Base-by-base conservation (phyloP, 345 rosid genomes). In the Turnera subulata region DNA sequence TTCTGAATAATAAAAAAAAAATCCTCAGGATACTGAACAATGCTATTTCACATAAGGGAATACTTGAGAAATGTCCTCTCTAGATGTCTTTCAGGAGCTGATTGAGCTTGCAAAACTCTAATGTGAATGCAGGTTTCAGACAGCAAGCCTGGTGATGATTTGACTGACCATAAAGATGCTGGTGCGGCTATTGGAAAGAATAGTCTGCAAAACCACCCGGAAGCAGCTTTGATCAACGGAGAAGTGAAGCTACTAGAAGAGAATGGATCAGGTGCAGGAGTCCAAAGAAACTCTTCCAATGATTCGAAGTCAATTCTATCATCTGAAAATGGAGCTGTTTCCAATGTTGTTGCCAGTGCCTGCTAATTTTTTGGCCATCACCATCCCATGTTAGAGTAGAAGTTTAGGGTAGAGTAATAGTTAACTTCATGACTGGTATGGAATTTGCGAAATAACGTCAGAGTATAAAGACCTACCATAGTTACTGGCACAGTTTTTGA, bases 81-180 rank as follows among this genome's bases (percentile, higher is more conserved):
- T n/a, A n/a, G n/a, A n/a, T n/a, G n/a, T n/a, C n/a, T n/a, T n/a
- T n/a, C n/a, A n/a, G n/a, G n/a, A n/a, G n/a, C n/a, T 92, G 95
- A 70, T 70, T 1, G 96, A 96, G 5, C 73, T 80, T 6, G 95
- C 89, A 68, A 91, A 91, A 74, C 89, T 88, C n/a, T n/a, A n/a
- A n/a, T 58, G 66, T 82, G 50, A 86, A 80, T 50, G 53, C 54
- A 66, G 70, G 62, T 43, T 13, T 11, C 43, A 20, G 70, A 66
- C 42, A 64, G 23, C 8, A 66, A 52, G 58, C 53, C 35, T 21
- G 14, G 19, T 35, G 64, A 58, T 33, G 70, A 66, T 32, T n/a
- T 51, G 40, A 13, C 35, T 16, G 13, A 10, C 39, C 1, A 9
- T 11, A 17, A 6, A 20, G 20, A 37, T 7, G 11, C 40, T 37